Evolutionary conservation across 2,329 filamentous ascomycete species (phyloP).

Genomic region (Colletotrichum sp.): DNA sequence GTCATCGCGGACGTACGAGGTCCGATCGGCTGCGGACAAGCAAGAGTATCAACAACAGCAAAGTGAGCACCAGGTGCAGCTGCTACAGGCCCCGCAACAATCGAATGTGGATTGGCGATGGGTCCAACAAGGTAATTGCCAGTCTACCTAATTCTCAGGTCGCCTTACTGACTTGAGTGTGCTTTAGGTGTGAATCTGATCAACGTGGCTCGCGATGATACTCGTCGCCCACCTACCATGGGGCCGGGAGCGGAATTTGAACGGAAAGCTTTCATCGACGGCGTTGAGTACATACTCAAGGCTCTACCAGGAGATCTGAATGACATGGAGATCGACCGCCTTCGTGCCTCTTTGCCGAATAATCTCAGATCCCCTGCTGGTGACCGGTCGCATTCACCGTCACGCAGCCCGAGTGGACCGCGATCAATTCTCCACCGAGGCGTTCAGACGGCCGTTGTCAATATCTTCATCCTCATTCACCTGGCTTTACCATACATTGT

Average conservation of each 20-base stretch:
- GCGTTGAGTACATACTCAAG: conserved; percentile 67
- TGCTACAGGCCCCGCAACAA: not conserved
- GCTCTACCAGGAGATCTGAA: conserved; percentile 65
- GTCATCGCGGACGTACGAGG: conserved; percentile 4
- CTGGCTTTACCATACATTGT: conserved; percentile 67
- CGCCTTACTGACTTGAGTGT: not conserved
- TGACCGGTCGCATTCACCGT: conserved; percentile 30
- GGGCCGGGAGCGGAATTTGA: conserved; percentile 36
- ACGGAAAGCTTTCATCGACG: conserved; percentile 68
- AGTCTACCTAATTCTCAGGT: not conserved
- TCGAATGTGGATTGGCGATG: conserved; percentile 34
- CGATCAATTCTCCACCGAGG: conserved; percentile 62
- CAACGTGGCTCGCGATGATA: conserved; percentile 14
- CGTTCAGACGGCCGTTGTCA: conserved; percentile 61
- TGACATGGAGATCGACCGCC: conserved; percentile 54
- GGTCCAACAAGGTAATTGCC: conserved; percentile 34
- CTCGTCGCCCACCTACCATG: not conserved
- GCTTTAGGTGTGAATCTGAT: conserved; percentile 15
- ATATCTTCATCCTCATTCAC: conserved; percentile 63
- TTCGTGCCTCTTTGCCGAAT: conserved; percentile 56
- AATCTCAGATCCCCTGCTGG: conserved; percentile 23
- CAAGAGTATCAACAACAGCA: not conserved
- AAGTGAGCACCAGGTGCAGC: not conserved
- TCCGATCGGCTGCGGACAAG: not conserved
- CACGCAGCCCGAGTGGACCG: conserved; percentile 9